phyloP scores from a whole-genome alignment of 2,329 filamentous ascomycete species.

The Aspergillaceae sp. region DNA sequence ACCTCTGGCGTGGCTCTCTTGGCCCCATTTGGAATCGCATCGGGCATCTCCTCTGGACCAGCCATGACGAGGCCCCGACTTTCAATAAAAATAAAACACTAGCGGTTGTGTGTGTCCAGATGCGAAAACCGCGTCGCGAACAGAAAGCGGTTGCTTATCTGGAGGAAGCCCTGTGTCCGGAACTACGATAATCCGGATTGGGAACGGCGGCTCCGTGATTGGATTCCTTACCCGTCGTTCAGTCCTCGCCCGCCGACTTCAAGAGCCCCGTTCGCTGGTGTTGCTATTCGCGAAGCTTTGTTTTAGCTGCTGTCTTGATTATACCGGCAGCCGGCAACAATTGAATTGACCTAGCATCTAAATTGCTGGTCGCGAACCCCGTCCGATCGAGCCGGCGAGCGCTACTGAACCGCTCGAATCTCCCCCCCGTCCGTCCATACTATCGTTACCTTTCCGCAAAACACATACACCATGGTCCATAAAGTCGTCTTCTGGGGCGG shows the following conservation, averaged over 20 bases:
- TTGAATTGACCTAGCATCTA: not conserved
- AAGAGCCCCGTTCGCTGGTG: slow-evolving; percentile 7
- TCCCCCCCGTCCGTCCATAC: slow-evolving; percentile 12
- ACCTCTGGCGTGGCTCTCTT: slow-evolving; percentile 26
- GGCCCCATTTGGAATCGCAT: slow-evolving; percentile 15
- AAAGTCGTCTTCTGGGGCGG: slow-evolving; percentile 52
- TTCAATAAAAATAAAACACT: not conserved
- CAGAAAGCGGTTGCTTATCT: not conserved
- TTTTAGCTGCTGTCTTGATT: not conserved
- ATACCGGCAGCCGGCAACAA: too few relatives aligned
- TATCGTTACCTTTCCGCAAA: slow-evolving; percentile 3
- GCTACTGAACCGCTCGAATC: not conserved
- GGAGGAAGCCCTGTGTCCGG: slow-evolving; percentile 5
- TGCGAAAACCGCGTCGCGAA: not conserved
- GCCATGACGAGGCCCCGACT: slow-evolving; percentile 18
- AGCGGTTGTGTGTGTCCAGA: not conserved
- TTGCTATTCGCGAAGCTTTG: not conserved
- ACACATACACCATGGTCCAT: slow-evolving; percentile 35
- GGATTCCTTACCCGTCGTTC: slow-evolving; percentile 7
- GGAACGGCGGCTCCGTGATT: slow-evolving; percentile 30
- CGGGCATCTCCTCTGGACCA: slow-evolving; percentile 23
- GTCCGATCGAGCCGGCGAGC: not conserved
- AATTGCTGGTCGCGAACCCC: not conserved
- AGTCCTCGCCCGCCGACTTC: too few relatives aligned
- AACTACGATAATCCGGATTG: slow-evolving; percentile 17